Percentiles rank a stretch among this genome's conserved stretches.
Conservation (phyloP, 257 asterid genomes). For the Nicotiana otophora region DNA sequence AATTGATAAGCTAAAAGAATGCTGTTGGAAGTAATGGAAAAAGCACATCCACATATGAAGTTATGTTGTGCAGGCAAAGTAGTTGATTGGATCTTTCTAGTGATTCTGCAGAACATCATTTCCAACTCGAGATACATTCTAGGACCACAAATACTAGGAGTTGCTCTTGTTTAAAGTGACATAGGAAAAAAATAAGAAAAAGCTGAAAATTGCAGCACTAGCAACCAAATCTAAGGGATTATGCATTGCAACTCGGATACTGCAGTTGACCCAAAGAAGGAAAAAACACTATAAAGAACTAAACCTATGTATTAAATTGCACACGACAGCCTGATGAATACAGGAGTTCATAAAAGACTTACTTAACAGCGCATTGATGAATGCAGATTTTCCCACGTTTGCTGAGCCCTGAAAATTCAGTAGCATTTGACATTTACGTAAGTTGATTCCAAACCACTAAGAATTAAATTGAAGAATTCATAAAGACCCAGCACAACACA, state of each 20-base stretch:
- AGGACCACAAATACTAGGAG: not conserved
- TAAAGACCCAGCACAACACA: not conserved
- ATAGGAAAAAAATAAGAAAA: not conserved
- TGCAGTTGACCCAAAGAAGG: not conserved
- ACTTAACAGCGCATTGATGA: slow-evolving; percentile 89
- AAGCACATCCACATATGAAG: not conserved
- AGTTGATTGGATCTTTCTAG: not conserved
- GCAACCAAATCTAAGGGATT: not conserved
- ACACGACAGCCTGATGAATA: not conserved
- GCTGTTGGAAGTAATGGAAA: slow-evolving; percentile 1
- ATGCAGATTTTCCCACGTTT: slow-evolving; percentile 96
- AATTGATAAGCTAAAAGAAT: not conserved
- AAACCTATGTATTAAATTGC: not conserved
- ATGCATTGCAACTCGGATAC: not conserved
- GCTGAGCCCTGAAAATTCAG: slow-evolving; percentile 80
- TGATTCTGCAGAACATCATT: not conserved
- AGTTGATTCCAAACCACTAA: not conserved
- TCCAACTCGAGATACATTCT: not conserved
- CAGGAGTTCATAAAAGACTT: slow-evolving; percentile 29
- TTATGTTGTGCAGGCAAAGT: not conserved
- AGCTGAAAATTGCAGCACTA: not conserved
- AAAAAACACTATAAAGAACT: not conserved
- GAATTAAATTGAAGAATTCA: not conserved
- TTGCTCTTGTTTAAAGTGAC: not conserved
- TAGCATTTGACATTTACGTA: not conserved